Conservation (phyloP, 441 rosid genomes). For the Adansonia grandidieri region DNA sequence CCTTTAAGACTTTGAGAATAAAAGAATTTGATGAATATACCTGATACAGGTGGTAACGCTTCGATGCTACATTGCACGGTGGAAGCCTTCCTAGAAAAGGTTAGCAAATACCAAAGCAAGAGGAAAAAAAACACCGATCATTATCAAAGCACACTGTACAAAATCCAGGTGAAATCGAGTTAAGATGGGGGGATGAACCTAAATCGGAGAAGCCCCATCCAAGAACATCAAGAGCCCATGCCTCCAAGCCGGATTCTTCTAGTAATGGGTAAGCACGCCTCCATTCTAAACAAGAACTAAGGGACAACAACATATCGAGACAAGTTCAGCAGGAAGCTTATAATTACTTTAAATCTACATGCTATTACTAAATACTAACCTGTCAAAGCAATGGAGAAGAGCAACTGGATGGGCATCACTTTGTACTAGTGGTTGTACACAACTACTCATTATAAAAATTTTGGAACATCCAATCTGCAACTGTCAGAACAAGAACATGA, state of each 20-base stretch:
- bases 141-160: background rate
- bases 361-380: conserved; percentile 36
- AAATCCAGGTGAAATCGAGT: conserved; percentile 19
- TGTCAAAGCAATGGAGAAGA: conserved; percentile 81
- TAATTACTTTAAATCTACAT: background rate
- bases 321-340: conserved; percentile 13
- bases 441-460: conserved; percentile 60
- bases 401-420: conserved; percentile 52
- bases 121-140: background rate
- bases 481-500: background rate
- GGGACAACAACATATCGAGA: conserved; percentile 18
- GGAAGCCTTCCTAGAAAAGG: conserved; percentile 51
- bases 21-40: conserved; percentile 30
- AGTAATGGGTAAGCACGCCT: conserved; percentile 56
- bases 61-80: conserved; percentile 59
- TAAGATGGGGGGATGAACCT: conserved; percentile 39
- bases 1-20: background rate
- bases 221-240: conserved; percentile 75
- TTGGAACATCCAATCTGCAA: conserved; percentile 48
- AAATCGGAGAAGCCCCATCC: conserved; percentile 81
- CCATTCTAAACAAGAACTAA: conserved; percentile 76
- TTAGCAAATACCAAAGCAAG: background rate
- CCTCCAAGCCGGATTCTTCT: conserved; percentile 61
- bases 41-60: conserved; percentile 65
- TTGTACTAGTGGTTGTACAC: conserved; percentile 51